phyloP scores from a whole-genome alignment of 23 red algal species.

The Gracilaria vermiculophylla region DNA sequence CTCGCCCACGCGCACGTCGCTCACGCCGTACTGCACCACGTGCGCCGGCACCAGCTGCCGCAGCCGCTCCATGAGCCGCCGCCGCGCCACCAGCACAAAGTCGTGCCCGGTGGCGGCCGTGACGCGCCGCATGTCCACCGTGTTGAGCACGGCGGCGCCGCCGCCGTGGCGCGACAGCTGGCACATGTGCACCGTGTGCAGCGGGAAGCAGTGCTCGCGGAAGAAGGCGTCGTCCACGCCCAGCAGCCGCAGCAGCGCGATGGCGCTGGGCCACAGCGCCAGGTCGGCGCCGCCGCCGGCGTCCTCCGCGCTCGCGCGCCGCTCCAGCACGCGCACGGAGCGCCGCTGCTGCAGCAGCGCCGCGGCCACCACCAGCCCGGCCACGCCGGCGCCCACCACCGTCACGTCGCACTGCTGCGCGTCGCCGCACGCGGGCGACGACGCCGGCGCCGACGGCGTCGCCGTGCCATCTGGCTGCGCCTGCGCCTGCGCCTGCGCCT shows the following conservation, averaged over 20 bases:
- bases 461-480: neutral
- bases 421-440: neutral
- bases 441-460: neutral
- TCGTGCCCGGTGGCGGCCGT: constrained; percentile 32
- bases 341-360: constrained; percentile 18
- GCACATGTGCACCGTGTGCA: constrained; percentile 53
- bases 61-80: constrained; percentile 14
- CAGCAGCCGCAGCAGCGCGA: constrained; percentile 18
- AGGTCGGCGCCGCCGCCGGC: constrained; percentile 55
- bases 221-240: constrained; percentile 26
- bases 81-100: constrained; percentile 33
- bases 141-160: constrained; percentile 28
- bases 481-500: neutral
- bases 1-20: constrained; percentile 1
- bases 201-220: constrained; percentile 21
- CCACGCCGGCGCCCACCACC: constrained; percentile 68
- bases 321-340: constrained; percentile 53
- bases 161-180: neutral
- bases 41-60: constrained; percentile 2
- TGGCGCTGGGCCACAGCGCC: constrained; percentile 67
- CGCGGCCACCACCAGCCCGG: constrained; percentile 41
- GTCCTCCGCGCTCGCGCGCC: neutral
- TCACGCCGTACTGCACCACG: constrained; percentile 16
- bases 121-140: constrained; percentile 59
- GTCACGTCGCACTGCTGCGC: neutral